phyloP scores from a whole-genome alignment of 306 rosid species.

The Amphicarpaea edgeworthii region DNA sequence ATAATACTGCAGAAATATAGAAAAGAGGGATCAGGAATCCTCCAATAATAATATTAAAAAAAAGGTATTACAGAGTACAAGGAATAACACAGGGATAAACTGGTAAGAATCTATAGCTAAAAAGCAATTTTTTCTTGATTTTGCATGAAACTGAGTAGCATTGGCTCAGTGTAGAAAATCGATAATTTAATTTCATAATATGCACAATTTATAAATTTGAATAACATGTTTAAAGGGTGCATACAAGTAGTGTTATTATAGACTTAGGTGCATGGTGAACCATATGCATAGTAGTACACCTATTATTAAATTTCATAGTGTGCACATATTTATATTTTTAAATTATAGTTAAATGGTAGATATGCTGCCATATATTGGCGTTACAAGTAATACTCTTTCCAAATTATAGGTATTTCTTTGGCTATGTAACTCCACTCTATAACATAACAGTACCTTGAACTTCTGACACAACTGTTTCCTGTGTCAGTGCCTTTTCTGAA shows the following conservation, averaged over 20 bases:
- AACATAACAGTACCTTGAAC: slow-evolving; percentile 63
- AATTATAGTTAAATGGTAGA: not conserved
- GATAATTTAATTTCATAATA: too few species aligned
- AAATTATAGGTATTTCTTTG: slow-evolving; percentile 11
- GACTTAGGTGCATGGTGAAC: not conserved
- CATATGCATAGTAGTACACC: not conserved
- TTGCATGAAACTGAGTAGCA: not conserved
- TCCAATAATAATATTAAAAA: not conserved
- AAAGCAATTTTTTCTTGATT: not conserved
- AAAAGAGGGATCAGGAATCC: not conserved
- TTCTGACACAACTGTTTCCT: slow-evolving; percentile 51
- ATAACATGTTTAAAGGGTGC: not conserved
- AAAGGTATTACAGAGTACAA: not conserved
- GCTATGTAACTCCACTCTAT: slow-evolving; percentile 7
- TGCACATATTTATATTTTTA: not conserved
- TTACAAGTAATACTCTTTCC: not conserved
- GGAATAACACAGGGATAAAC: slow-evolving; percentile 8
- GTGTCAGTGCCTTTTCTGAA: slow-evolving; percentile 49
- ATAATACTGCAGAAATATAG: not conserved
- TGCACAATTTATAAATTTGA: not conserved
- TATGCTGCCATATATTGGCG: not conserved
- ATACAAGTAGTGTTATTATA: not conserved
- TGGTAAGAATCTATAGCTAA: not conserved
- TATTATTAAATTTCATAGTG: not conserved
- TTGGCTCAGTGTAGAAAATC: not conserved